phyloP scores from a whole-genome alignment of 176 grass and related monocot species.

The Poa annua region DNA sequence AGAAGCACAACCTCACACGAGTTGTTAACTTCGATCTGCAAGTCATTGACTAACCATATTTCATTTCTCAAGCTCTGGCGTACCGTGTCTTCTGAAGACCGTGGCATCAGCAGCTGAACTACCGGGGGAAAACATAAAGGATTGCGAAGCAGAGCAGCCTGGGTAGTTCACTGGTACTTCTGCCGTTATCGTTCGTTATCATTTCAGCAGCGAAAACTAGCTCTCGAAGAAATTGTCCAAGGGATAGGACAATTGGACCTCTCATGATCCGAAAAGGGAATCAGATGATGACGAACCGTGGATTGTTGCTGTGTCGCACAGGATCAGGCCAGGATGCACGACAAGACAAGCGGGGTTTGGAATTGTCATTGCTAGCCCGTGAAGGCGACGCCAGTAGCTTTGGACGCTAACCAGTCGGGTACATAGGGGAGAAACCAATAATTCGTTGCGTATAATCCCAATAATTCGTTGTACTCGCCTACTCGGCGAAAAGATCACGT shows the following conservation, averaged over 20 bases:
- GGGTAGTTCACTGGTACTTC: not conserved
- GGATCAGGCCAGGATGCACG: not conserved
- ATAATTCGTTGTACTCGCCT: not conserved
- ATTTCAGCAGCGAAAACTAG: not conserved
- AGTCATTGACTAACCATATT: not conserved
- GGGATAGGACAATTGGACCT: constrained; percentile 15
- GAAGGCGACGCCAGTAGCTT: constrained; percentile 19
- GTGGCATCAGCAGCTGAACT: not conserved
- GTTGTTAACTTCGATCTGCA: not conserved
- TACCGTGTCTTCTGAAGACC: not conserved
- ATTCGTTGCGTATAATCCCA: not conserved
- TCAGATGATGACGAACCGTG: not conserved
- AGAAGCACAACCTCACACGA: too few species aligned
- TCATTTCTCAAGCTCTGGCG: not conserved
- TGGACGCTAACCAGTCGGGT: not conserved
- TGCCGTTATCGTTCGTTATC: not conserved
- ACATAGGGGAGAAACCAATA: not conserved
- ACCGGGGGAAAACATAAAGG: not conserved
- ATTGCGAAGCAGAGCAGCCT: not conserved
- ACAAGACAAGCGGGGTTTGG: constrained; percentile 3
- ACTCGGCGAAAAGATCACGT: too few species aligned
- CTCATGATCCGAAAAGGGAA: not conserved
- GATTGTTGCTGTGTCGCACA: constrained; percentile 3
- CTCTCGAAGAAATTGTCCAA: not conserved
- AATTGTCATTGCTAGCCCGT: constrained; percentile 36